Base-by-base conservation (phyloP, 176 grass and related monocot species). In the Coix lacrymajobi region DNA sequence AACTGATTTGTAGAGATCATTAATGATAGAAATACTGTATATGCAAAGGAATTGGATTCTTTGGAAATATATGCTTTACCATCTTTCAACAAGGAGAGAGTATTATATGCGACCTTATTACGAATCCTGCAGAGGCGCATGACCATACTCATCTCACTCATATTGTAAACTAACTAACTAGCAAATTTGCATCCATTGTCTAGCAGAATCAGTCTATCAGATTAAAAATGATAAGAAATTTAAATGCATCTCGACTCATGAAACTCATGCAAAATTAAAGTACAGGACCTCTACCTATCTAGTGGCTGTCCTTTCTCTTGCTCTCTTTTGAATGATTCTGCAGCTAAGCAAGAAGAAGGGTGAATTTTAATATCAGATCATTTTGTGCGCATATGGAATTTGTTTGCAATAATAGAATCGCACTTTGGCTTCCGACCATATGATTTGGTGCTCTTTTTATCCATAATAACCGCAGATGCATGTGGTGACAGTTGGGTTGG, bases 11-110 rank as follows among this genome's bases (percentile, higher is more conserved):
- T 39, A 34, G n/a, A 36, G 38, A 30, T 2, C 1, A 44, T 69
- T 6, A 44, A 65, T 24, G 7, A 52, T 24, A 51, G 33, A 75
- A 25, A 9, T 32, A 34, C 14, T 34, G n/a, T 37, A 20, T 17
- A 75, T 33, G 69, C 69, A 71, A 75, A 74, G 33, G 84, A 80
- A 75, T 26, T 57, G 45, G 69, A 65, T 86, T 81, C 77, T 40
- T 48, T 67, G 69, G 68, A 66, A 56, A 86, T n/a, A n/a, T n/a
- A n/a, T 44, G 66, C 67, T 64, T 86, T 86, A 70, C 45, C 22
- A 22, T 22, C 60, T 86, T 80, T 81, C 68, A 52, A 79, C 56
- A 78, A 1, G 19, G 73, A 34, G 32, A 40, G 56, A 80, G 14
- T 73, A 80, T 57, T 74, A 10, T 41, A 56, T 34, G 44, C 64